phyloP scores from a whole-genome alignment of 2,329 filamentous ascomycete genomes.

The Fusarium sp. region DNA sequence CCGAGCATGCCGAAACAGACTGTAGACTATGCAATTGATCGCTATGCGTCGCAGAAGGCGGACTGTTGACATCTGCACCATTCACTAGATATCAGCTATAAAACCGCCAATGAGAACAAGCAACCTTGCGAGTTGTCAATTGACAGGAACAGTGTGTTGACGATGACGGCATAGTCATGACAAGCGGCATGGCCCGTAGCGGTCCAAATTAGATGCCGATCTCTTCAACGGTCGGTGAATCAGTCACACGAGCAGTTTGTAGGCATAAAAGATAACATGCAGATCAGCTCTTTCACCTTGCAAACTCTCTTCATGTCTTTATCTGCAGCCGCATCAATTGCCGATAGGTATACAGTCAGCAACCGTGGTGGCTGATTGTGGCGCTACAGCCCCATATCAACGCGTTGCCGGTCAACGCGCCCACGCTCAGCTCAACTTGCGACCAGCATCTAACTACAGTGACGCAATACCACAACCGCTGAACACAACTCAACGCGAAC shows the following conservation, averaged over 20 bases:
- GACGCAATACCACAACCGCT: constrained; percentile 33
- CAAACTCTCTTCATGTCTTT: background rate
- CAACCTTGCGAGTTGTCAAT: background rate
- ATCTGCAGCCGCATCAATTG: background rate
- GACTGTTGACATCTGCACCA: background rate
- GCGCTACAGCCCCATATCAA: constrained; percentile 30
- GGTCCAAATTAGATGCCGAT: background rate
- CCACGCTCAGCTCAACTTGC: constrained; percentile 35
- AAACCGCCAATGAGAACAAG: background rate
- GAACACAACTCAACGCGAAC: background rate
- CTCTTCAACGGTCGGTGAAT: background rate
- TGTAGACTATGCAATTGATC: background rate
- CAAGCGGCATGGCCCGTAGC: background rate
- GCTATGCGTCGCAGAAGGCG: background rate
- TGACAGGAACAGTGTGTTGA: background rate
- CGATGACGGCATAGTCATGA: background rate
- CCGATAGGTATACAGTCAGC: constrained; percentile 3
- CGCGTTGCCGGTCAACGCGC: constrained; percentile 34
- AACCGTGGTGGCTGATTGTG: constrained; percentile 28
- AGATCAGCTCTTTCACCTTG: background rate
- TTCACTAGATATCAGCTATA: background rate
- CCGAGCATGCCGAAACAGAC: background rate
- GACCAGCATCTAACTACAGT: constrained; percentile 30
- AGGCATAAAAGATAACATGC: background rate
- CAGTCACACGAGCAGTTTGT: background rate